phyloP scores from a whole-genome alignment of 345 rosid species.

The Limnanthes douglasii region DNA sequence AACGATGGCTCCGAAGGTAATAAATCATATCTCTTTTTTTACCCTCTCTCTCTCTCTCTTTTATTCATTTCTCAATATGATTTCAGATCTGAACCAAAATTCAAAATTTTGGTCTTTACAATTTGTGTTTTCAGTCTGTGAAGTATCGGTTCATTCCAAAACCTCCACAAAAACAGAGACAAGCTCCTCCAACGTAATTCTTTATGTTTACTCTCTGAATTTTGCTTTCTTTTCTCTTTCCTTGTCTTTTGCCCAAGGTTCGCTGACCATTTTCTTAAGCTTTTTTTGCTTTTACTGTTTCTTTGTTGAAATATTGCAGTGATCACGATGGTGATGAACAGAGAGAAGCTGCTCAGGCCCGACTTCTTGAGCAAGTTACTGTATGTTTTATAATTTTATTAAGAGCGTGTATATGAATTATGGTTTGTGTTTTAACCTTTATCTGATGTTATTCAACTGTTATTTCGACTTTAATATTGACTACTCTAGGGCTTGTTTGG shows the following conservation, averaged over 20 bases:
- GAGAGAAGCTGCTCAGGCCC: conserved; percentile 22
- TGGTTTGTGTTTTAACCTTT: background rate
- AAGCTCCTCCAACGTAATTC: conserved; percentile 12
- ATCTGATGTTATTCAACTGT: background rate
- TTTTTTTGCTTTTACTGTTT: background rate
- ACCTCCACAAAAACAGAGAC: conserved; percentile 16
- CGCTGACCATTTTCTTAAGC: background rate
- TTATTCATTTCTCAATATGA: too few relatives aligned
- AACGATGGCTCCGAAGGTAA: too few relatives aligned
- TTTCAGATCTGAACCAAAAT: background rate
- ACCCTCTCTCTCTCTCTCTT: background rate
- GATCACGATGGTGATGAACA: conserved; percentile 18
- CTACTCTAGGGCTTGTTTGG: background rate
- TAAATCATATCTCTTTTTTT: background rate
- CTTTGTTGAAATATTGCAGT: conserved; percentile 14
- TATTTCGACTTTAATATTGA: background rate
- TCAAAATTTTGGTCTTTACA: background rate
- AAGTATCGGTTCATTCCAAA: conserved; percentile 30
- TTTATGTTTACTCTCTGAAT: background rate
- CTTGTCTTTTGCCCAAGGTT: too few relatives aligned
- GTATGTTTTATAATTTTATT: conserved; percentile 9
- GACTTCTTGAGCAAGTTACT: conserved; percentile 28
- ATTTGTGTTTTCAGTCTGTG: background rate
- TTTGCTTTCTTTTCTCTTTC: background rate
- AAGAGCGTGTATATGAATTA: background rate